Conservation (phyloP, 2,329 filamentous ascomycete species). For the Spiromastix sp. region DNA sequence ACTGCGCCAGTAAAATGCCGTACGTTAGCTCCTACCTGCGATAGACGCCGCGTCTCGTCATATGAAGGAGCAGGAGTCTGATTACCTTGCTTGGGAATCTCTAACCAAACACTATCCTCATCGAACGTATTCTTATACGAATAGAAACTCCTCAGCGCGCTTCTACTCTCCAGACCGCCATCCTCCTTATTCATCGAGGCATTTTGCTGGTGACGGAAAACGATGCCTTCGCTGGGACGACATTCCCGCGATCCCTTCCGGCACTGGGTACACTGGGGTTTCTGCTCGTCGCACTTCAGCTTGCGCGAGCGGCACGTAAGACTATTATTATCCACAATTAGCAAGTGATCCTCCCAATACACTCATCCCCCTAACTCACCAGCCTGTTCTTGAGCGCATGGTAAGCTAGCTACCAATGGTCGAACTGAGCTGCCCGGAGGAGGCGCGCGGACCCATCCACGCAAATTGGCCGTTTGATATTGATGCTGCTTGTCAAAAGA, state of each 20-base stretch:
- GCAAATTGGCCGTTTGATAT: too few relatives aligned
- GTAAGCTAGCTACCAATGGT: too few relatives aligned
- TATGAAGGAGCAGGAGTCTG: neutral
- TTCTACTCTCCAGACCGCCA: conserved; percentile 28
- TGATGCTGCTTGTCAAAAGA: too few relatives aligned
- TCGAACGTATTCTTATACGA: conserved; percentile 57
- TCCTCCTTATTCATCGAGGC: conserved; percentile 52
- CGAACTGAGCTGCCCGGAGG: too few relatives aligned
- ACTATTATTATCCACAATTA: conserved; percentile 21
- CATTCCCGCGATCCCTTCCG: conserved; percentile 51
- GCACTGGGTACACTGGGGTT: conserved; percentile 52
- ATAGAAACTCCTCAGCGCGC: conserved; percentile 50
- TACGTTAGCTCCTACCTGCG: too few relatives aligned
- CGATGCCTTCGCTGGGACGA: conserved; percentile 50
- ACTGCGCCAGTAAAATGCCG: too few relatives aligned
- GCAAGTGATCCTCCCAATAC: too few relatives aligned
- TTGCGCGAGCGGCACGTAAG: conserved; percentile 50
- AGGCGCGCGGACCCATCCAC: too few relatives aligned
- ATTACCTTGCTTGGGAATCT: conserved; percentile 48
- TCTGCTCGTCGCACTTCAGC: conserved; percentile 56
- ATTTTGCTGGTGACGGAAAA: conserved; percentile 60
- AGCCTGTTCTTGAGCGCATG: conserved; percentile 36
- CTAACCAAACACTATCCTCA: conserved; percentile 51
- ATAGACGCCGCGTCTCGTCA: too few relatives aligned
- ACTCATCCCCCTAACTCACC: conserved; percentile 19